Evolutionary conservation across 345 rosid species (phyloP).

Genomic region (Brassica nigra): DNA sequence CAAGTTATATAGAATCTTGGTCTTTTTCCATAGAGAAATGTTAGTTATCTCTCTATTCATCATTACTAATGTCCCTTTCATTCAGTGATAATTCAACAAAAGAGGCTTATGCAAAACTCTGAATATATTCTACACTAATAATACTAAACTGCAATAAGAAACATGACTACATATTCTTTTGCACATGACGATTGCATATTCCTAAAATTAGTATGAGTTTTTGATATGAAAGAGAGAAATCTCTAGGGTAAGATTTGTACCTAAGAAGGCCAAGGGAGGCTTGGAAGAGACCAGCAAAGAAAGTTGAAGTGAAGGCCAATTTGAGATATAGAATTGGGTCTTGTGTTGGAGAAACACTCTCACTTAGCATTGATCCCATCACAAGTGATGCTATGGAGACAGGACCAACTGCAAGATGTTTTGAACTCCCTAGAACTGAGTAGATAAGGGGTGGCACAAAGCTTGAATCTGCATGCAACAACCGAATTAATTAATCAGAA

Average conservation of each 20-base stretch:
- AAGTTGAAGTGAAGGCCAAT: conserved; percentile 92
- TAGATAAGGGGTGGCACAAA: conserved; percentile 95
- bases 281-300: conserved; percentile 96
- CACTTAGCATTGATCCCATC: conserved; percentile 94
- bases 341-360: conserved; percentile 60
- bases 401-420: conserved; percentile 93
- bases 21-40: conserved; percentile 4
- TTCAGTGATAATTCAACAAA: conserved; percentile 29
- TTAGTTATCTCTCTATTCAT: conserved; percentile 24
- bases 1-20: conserved; percentile 34
- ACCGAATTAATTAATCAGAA: conserved; percentile 7
- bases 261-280: conserved; percentile 86
- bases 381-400: conserved; percentile 96
- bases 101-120: conserved; percentile 25
- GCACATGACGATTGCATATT: conserved; percentile 23
- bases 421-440: conserved; percentile 88
- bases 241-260: conserved; percentile 36
- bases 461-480: conserved; percentile 80
- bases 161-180: conserved; percentile 4
- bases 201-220: neutral
- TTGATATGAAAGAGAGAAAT: neutral
- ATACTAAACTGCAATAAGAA: conserved; percentile 19
- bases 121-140: conserved; percentile 39
- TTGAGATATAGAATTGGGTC: conserved; percentile 73
- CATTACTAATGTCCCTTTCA: conserved; percentile 13